A percentile compares a stretch with the other conserved stretches of the same genome.
These are phyloP conservation scores for Strigomonas galati DNA, from an alignment of 208 protist genomes.

Conservation along the genomic window DNA sequence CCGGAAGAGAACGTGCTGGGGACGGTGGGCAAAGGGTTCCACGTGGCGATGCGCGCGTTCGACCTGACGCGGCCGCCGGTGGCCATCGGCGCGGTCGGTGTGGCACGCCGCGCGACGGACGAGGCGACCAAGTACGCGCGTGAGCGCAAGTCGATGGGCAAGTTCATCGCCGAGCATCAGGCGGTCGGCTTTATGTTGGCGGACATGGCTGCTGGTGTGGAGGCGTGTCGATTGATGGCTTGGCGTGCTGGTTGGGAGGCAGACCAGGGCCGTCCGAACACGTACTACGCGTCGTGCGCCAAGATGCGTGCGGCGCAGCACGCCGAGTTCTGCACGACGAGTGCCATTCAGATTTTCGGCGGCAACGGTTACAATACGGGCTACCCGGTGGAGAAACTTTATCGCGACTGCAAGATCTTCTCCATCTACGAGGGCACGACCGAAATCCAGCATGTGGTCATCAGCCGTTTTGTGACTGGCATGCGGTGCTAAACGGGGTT, in stretches of 20 bases:
- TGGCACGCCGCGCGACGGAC: conserved; percentile 79
- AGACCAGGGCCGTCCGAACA: conserved; percentile 80
- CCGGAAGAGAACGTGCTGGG: conserved; percentile 80
- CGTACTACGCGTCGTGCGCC: conserved; percentile 84
- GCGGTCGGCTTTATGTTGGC: conserved; percentile 84
- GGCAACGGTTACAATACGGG: conserved; percentile 92
- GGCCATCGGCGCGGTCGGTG: conserved; percentile 80
- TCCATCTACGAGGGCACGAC: conserved; percentile 93
- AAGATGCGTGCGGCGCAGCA: conserved; percentile 79
- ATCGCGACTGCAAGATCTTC: conserved; percentile 92
- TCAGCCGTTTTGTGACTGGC: conserved; percentile 62
- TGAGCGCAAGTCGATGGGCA: conserved; percentile 84
- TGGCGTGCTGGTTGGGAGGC: conserved; percentile 76
- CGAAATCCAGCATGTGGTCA: conserved; percentile 88
- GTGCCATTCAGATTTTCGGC: conserved; percentile 89
- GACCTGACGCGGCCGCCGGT: conserved; percentile 83
- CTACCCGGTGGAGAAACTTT: conserved; percentile 94
- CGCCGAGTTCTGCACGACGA: conserved; percentile 67
- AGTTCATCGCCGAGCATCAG: conserved; percentile 82
- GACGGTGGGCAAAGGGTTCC: conserved; percentile 72
- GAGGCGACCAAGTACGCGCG: conserved; percentile 74
- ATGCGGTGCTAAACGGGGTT: conserved; percentile 32
- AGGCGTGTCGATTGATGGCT: conserved; percentile 71
- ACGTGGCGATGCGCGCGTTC: conserved; percentile 87
- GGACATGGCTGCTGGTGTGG: conserved; percentile 87